Base-by-base conservation (phyloP, 495 filamentous ascomycete species). In the Xanthoparmelia taractica region DNA sequence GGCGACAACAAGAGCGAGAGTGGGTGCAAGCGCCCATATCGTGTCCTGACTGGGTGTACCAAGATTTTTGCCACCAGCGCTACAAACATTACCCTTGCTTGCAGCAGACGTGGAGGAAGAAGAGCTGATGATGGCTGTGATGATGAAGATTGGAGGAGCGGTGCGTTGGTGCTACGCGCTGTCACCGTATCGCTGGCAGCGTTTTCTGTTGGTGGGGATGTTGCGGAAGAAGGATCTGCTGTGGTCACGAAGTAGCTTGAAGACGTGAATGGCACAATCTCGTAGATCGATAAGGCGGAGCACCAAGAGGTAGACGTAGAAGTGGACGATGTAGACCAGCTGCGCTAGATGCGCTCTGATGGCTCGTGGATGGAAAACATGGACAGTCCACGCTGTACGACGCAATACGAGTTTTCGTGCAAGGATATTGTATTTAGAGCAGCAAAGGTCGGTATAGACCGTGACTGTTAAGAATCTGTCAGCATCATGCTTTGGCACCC, bases 361-460 rank as follows among this genome's bases (percentile, higher is more conserved):
- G 48, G 27, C 48, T 31, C 2, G 48, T 4, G 25, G 48, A 18
- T 2, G 27, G 18, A 17, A 31, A 1, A 18, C 48, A 52, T 17
- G 55, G 55, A 27, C 55, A 36, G 4, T 58, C 55, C n/a, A 58
- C 33, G 55, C 55, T 58, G 13, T 38, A 58, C 37, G 55, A 58
- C 33, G 18, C 33, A 17, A 25, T 27, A 0, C 3, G 4, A 8
- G 38, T 37, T 18, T 4, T n/a, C 12, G 31, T 58, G 55, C 55
- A 40, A 58, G 6, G 6, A 0, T 58, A 17, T 3, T 0, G 12
- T 58, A 11, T 17, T 58, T 0, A 20, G 54, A 23, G 23, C 55
- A 37, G 18, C 27, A 23, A 12, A 33, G 55, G 1, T 25, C 55
- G 25, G 6, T 58, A 29, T 58, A 58, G 8, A 58, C 55, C 20